Conservation (phyloP, 2,329 filamentous ascomycete species). For the Cladophialophora chaetospira region DNA sequence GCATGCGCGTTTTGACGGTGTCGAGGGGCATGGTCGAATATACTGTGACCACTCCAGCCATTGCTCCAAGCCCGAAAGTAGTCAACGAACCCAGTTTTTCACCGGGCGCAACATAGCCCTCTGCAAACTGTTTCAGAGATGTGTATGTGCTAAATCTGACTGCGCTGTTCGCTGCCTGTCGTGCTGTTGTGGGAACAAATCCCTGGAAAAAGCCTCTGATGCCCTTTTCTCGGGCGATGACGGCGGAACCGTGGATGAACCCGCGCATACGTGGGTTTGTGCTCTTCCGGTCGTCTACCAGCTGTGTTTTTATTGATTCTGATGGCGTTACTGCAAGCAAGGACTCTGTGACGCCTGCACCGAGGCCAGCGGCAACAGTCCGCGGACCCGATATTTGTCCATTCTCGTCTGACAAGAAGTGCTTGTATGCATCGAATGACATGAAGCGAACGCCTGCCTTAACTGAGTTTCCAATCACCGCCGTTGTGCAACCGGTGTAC, state of each 20-base stretch:
- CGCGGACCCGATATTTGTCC: slow-evolving; percentile 87
- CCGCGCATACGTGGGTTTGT: slow-evolving; percentile 83
- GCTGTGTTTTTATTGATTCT: slow-evolving; percentile 96
- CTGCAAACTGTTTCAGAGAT: slow-evolving; percentile 83
- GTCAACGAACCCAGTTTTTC: slow-evolving; percentile 87
- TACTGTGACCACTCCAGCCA: slow-evolving; percentile 90
- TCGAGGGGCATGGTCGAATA: slow-evolving; percentile 71
- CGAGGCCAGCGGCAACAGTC: slow-evolving; percentile 91
- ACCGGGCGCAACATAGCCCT: slow-evolving; percentile 87
- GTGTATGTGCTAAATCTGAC: slow-evolving; percentile 90
- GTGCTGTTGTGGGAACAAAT: slow-evolving; percentile 89
- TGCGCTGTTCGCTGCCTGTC: slow-evolving; percentile 92
- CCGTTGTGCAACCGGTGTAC: slow-evolving; percentile 96
- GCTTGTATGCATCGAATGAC: slow-evolving; percentile 93
- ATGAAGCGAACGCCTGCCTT: slow-evolving; percentile 97
- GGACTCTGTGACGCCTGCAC: slow-evolving; percentile 91
- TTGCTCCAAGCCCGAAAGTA: slow-evolving; percentile 87
- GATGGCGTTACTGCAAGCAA: slow-evolving; percentile 93
- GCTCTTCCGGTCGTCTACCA: slow-evolving; percentile 95
- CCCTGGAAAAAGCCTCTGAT: slow-evolving; percentile 94
- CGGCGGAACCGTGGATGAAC: slow-evolving; percentile 83
- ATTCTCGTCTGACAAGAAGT: slow-evolving; percentile 74
- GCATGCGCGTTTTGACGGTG: slow-evolving; percentile 97
- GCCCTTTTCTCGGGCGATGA: slow-evolving; percentile 87
- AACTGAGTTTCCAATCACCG: slow-evolving; percentile 94